A percentile compares a stretch with the other conserved stretches of the same genome.
phyloP scores from a whole-genome alignment of 768 basidiomycete genomes.

The Mycena alexandri region DNA sequence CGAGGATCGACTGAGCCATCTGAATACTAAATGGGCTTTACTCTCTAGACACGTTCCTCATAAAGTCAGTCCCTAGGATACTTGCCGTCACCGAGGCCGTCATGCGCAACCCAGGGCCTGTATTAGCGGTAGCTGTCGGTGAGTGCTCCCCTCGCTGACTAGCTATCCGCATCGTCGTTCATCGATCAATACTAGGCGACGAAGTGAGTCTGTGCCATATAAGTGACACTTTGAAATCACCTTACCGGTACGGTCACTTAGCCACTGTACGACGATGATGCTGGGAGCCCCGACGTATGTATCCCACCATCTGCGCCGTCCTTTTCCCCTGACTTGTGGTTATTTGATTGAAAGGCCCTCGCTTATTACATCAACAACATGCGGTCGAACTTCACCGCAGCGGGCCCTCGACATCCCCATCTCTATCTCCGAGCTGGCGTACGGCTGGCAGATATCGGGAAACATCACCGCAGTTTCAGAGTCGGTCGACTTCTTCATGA shows the following conservation, averaged over 20 bases:
- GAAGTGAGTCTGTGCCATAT: slow-evolving; percentile 25
- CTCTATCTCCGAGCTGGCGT: slow-evolving; percentile 35
- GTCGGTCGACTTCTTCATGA: slow-evolving; percentile 35
- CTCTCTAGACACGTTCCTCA: slow-evolving; percentile 33
- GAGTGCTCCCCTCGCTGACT: slow-evolving; percentile 15
- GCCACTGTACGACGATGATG: slow-evolving; percentile 35
- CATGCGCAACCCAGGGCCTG: slow-evolving; percentile 34
- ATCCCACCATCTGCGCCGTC: slow-evolving; percentile 18
- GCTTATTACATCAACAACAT: slow-evolving; percentile 31
- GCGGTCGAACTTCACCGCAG: slow-evolving; percentile 30
- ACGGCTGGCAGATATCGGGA: slow-evolving; percentile 34
- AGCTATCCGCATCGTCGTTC: slow-evolving; percentile 12
- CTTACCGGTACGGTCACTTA: slow-evolving; percentile 18
- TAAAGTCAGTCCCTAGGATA: slow-evolving; percentile 34
- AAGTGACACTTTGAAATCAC: slow-evolving; percentile 11
- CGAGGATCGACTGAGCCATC: slow-evolving; percentile 3
- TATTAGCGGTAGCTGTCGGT: slow-evolving; percentile 36
- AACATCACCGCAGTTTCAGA: slow-evolving; percentile 31
- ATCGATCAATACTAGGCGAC: slow-evolving; percentile 26
- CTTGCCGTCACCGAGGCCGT: slow-evolving; percentile 36
- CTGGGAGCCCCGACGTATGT: slow-evolving; percentile 30
- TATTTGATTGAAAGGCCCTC: slow-evolving; percentile 30
- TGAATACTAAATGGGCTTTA: slow-evolving; percentile 9
- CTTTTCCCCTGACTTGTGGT: slow-evolving; percentile 15
- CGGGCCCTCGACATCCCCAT: slow-evolving; percentile 34